Evolutionary conservation across 495 filamentous ascomycete genomes (phyloP).

Genomic region (Pseudotulostoma volvatum): DNA sequence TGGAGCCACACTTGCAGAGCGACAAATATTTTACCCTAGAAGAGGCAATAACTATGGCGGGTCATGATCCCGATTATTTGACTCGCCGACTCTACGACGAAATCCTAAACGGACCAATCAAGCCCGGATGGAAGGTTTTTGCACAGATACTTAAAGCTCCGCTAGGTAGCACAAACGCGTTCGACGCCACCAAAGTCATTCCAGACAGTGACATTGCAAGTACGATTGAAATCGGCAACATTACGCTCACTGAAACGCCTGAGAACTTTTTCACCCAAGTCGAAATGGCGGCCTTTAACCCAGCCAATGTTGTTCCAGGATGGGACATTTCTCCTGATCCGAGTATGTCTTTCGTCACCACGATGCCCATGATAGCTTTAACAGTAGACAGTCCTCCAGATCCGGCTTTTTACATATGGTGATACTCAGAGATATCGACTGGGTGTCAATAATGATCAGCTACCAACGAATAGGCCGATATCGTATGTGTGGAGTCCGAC

Average conservation of each 20-base stretch:
- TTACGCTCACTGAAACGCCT: conserved; percentile 28
- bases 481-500: too few relatives aligned
- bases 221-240: conserved; percentile 22
- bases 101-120: too few relatives aligned
- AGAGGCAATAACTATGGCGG: too few relatives aligned
- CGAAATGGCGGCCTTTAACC: conserved; percentile 35
- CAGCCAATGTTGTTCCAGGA: conserved; percentile 34
- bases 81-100: too few relatives aligned
- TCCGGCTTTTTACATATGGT: conserved; percentile 50
- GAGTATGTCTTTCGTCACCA: conserved; percentile 9
- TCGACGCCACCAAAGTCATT: conserved; percentile 23
- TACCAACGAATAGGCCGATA: conserved; percentile 21
- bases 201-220: conserved; percentile 26
- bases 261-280: conserved; percentile 33
- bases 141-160: too few relatives aligned
- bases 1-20: too few relatives aligned
- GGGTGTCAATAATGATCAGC: conserved; percentile 48
- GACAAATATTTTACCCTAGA: too few relatives aligned
- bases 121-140: too few relatives aligned
- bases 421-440: conserved; percentile 51
- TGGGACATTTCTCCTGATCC: conserved; percentile 29
- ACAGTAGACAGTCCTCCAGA: conserved; percentile 39
- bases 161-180: too few relatives aligned
- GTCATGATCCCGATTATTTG: too few relatives aligned
- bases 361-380: not conserved